Evolutionary conservation across 371 early-diverging fungal genomes (phyloP).

Genomic region (Synchytrium microbalum): DNA sequence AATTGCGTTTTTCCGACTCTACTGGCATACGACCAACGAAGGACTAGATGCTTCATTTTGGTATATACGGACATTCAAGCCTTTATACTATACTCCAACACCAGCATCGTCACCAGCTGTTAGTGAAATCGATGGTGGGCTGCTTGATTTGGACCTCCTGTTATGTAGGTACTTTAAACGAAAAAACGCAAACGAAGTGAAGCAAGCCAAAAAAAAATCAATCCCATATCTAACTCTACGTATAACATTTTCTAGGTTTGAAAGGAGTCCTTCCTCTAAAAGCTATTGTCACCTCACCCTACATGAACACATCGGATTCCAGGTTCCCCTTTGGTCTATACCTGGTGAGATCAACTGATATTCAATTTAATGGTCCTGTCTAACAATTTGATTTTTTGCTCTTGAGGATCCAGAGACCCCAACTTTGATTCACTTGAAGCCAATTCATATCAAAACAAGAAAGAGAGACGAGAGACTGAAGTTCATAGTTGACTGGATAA

Average conservation of each 20-base stretch:
- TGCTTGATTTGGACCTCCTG: constrained; percentile 69
- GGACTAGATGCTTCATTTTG: too few species aligned
- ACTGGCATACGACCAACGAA: too few species aligned
- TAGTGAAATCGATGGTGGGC: constrained; percentile 82
- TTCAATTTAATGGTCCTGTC: neutral
- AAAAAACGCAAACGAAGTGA: neutral
- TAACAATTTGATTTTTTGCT: constrained; percentile 5
- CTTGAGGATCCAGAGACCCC: constrained; percentile 75
- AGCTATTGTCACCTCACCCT: constrained; percentile 83
- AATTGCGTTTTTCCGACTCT: too few species aligned
- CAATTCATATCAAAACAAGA: constrained; percentile 89
- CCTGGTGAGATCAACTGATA: constrained; percentile 53
- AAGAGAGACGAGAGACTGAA: constrained; percentile 87
- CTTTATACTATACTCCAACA: constrained; percentile 66
- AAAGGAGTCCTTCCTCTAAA: constrained; percentile 76
- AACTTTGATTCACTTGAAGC: constrained; percentile 92
- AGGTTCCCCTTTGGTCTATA: constrained; percentile 76
- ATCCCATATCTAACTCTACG: too few species aligned
- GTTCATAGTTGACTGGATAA: constrained; percentile 90
- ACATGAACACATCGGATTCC: too few species aligned
- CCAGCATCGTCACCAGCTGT: constrained; percentile 66
- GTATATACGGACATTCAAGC: constrained; percentile 89
- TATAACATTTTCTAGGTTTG: constrained; percentile 51
- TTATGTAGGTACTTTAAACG: constrained; percentile 40
- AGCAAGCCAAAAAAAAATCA: too few species aligned